Conservation (phyloP, 2,329 filamentous ascomycete species). For the Diplodia seriata region DNA sequence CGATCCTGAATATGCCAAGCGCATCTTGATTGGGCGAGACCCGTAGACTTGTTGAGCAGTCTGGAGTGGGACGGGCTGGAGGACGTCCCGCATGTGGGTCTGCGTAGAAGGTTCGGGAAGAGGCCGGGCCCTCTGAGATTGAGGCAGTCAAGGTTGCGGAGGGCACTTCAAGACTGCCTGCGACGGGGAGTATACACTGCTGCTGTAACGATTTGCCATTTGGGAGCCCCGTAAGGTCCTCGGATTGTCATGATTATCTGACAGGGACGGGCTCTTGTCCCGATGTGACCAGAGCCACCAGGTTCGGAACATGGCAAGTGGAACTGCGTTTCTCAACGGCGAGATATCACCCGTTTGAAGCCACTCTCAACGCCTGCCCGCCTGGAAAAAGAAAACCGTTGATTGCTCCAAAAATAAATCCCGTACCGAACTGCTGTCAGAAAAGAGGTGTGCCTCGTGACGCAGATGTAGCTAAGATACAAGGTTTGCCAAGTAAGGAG, state of each 20-base stretch:
- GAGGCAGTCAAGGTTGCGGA: too few species aligned
- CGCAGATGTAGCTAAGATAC: not conserved
- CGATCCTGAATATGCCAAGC: not conserved
- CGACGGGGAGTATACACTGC: too few species aligned
- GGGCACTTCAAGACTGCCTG: too few species aligned
- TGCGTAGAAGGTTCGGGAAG: too few species aligned
- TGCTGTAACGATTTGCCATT: too few species aligned
- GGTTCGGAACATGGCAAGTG: not conserved
- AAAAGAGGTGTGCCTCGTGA: not conserved
- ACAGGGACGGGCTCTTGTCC: not conserved
- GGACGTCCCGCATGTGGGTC: too few species aligned
- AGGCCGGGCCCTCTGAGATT: too few species aligned
- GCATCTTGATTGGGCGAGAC: not conserved
- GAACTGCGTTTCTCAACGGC: not conserved
- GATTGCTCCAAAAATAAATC: not conserved
- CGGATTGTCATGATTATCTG: not conserved
- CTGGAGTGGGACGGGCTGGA: not conserved
- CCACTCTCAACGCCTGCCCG: not conserved
- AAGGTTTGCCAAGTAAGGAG: constrained; percentile 19
- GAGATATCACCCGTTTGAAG: not conserved
- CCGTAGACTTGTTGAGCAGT: not conserved
- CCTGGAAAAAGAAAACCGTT: not conserved
- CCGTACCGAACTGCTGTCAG: not conserved
- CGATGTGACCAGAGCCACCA: not conserved
- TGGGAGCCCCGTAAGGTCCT: not conserved